These are phyloP conservation scores for Dunaliella primolecta DNA, from an alignment of 139 green algal species.

Conservation along the genomic window DNA sequence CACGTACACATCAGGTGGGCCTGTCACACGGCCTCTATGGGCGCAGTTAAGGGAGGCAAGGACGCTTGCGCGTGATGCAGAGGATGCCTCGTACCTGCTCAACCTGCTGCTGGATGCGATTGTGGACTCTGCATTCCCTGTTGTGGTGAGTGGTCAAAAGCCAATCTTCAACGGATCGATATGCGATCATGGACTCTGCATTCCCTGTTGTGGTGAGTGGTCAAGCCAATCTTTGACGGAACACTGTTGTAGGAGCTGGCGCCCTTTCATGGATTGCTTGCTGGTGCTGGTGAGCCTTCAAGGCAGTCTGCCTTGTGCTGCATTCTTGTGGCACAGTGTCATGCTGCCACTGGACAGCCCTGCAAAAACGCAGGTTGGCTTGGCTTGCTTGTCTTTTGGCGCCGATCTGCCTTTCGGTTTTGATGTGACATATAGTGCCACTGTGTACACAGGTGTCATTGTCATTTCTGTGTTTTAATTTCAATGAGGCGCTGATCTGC, in stretches of 20 bases:
- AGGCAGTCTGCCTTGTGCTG: background rate
- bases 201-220: constrained; percentile 5
- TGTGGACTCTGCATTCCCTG: background rate
- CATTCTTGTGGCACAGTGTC: background rate
- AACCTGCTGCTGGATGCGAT: constrained; percentile 1
- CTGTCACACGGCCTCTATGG: background rate
- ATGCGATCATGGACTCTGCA: background rate
- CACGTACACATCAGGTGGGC: background rate
- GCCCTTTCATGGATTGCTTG: background rate
- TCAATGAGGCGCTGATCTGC: too few relatives aligned
- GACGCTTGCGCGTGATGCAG: background rate
- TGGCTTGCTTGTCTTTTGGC: too few relatives aligned
- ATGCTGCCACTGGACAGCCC: background rate
- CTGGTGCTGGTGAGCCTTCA: background rate
- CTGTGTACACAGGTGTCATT: too few relatives aligned
- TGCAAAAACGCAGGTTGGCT: too few relatives aligned
- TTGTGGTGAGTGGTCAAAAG: background rate
- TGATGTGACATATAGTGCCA: too few relatives aligned
- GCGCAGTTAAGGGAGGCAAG: background rate
- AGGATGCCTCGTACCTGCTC: constrained; percentile 6
- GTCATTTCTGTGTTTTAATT: too few relatives aligned
- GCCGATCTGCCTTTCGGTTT: too few relatives aligned
- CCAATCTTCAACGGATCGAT: background rate
- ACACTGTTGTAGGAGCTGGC: background rate
- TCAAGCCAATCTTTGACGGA: background rate